These are phyloP conservation scores for Chalara sp. DNA, from an alignment of 2,329 filamentous ascomycete genomes.

Conservation along the genomic window DNA sequence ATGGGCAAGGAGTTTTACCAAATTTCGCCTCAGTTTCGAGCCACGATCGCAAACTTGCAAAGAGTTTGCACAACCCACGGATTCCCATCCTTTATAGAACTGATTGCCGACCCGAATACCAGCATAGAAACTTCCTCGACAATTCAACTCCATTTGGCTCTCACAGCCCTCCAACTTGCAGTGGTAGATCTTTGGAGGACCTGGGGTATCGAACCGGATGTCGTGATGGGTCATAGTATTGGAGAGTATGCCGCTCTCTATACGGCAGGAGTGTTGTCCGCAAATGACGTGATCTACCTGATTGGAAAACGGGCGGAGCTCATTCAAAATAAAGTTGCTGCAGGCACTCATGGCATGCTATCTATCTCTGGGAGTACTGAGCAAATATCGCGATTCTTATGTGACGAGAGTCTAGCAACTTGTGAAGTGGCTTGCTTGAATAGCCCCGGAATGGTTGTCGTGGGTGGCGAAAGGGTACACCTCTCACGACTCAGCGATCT, in stretches of 20 bases:
- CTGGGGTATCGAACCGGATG: not conserved
- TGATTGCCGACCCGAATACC: not conserved
- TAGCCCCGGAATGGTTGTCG: not conserved
- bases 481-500: not conserved
- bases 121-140: not conserved
- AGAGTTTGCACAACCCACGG: constrained; percentile 1
- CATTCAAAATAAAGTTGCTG: not conserved
- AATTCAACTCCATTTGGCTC: not conserved
- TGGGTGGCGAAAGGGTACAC: not conserved
- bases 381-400: not conserved
- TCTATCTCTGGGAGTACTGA: not conserved
- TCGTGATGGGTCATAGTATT: not conserved
- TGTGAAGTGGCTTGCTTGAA: not conserved
- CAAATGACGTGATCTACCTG: not conserved
- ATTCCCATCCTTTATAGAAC: constrained; percentile 2
- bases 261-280: not conserved
- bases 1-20: constrained; percentile 43
- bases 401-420: not conserved
- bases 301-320: not conserved
- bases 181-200: not conserved
- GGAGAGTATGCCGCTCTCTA: not conserved
- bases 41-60: constrained; percentile 2
- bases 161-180: not conserved
- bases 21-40: constrained; percentile 32
- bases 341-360: not conserved